These are phyloP conservation scores for Candida sp. DNA, from an alignment of 1,139 yeast species.

Conservation along the genomic window DNA sequence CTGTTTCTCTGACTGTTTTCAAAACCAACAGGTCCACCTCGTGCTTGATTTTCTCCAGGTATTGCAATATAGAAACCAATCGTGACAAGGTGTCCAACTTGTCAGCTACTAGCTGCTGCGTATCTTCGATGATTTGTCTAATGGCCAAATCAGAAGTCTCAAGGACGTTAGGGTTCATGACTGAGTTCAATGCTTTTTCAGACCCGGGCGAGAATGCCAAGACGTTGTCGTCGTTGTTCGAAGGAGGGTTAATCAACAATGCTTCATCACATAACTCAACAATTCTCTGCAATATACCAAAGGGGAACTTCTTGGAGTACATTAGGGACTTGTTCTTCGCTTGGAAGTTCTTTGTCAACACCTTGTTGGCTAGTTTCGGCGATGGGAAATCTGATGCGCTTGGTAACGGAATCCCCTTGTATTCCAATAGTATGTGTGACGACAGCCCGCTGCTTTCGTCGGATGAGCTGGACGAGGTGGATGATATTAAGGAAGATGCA, in stretches of 20 bases:
- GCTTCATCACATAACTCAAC: slow-evolving; percentile 81
- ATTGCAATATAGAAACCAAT: slow-evolving; percentile 76
- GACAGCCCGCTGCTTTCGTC: slow-evolving; percentile 18
- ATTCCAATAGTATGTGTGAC: slow-evolving; percentile 38
- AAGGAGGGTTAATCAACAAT: slow-evolving; percentile 68
- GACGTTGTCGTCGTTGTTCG: slow-evolving; percentile 26
- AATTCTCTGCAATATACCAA: slow-evolving; percentile 66
- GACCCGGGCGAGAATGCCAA: slow-evolving; percentile 71
- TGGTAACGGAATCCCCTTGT: slow-evolving; percentile 66
- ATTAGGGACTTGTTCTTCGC: slow-evolving; percentile 22
- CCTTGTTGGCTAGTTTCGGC: slow-evolving; percentile 26
- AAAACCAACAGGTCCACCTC: slow-evolving; percentile 83
- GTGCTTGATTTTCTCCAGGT: slow-evolving; percentile 77
- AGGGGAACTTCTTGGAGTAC: slow-evolving; percentile 57
- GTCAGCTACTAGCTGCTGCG: slow-evolving; percentile 60
- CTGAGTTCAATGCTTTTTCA: slow-evolving; percentile 61
- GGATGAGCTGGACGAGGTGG: slow-evolving; percentile 12
- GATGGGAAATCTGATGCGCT: slow-evolving; percentile 15
- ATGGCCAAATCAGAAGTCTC: slow-evolving; percentile 71
- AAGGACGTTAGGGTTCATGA: slow-evolving; percentile 31
- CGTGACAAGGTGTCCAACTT: slow-evolving; percentile 81
- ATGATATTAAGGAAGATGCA: slow-evolving; percentile 17
- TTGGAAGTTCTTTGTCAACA: slow-evolving; percentile 31
- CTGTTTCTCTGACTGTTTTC: slow-evolving; percentile 66
- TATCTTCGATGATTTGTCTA: slow-evolving; percentile 66